Evolutionary conservation across 1,284 basidiomycete species (phyloP), one percentile per base, ranked within the genome.

Genomic region (Puccinia hordei): DNA sequence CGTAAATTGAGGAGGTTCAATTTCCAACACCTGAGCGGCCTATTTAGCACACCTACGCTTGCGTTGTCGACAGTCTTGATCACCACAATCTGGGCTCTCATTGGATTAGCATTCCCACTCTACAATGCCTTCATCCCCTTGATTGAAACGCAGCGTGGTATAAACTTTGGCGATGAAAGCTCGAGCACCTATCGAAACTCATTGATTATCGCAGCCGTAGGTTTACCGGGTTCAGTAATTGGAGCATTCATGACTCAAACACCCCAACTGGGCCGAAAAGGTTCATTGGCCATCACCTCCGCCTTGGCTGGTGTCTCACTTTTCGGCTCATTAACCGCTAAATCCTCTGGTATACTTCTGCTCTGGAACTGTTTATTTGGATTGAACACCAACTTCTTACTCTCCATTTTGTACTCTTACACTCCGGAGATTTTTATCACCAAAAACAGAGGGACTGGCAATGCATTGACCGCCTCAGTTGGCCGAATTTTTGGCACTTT

Each of bases 31-130:
- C 10, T 83, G 81, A 13, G 83, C 82, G 19, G 83, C 83, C 84
- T 97, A 93, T 9, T 96, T 97, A 91, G 98, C 98, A 87, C 98
- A 98, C 84, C 94, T 97, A 19, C 98, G 92, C 86, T 88, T 98
- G 27, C 96, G 84, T 88, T 96, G 17, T 87, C 98, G 44, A 95
- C 94, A 87, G 89, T 88, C 82, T 84, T 87, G n/a, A 81, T 80
- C 33, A 44, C n/a, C 65, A 30, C n/a, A 9, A 68, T 35, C 38
- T 33, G 33, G 38, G 33, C 65, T 38, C 38, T 33, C 30, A 38
- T 68, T 35, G 59, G 59, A 30, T 22, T 61, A 13, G 59, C 27
- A 30, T 61, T 61, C n/a, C 59, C 59, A 24, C 59, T 61, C 33
- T 61, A 61, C 59, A 61, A 61, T 22, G 59, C 59, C 2, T 61